A percentile compares a stretch with the other conserved stretches of the same genome.
Conservation (phyloP, 495 filamentous ascomycete genomes). For the Tuber indicum region DNA sequence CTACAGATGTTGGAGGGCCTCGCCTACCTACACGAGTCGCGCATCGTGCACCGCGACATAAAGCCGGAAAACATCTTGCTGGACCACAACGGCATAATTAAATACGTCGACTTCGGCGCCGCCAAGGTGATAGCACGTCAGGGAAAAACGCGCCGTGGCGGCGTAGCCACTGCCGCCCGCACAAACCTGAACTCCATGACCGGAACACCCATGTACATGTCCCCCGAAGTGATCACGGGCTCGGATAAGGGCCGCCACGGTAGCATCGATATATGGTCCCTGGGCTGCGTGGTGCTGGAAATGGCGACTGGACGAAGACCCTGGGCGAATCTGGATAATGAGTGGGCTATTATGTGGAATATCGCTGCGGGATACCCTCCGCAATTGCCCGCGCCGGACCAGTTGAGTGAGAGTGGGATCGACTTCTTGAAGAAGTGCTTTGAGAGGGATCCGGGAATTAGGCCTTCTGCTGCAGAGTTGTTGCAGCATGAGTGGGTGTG, state of each 20-base stretch:
- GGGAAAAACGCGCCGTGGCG: constrained; percentile 69
- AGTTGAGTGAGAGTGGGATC: constrained; percentile 74
- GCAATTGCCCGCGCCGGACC: constrained; percentile 69
- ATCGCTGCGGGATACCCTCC: constrained; percentile 94
- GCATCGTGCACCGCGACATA: constrained; percentile 93
- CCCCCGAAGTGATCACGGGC: constrained; percentile 93
- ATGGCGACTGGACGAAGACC: constrained; percentile 94
- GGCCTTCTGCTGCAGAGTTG: constrained; percentile 78
- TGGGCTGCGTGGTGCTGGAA: constrained; percentile 93
- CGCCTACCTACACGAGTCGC: constrained; percentile 83
- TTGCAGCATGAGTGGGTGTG: constrained; percentile 94
- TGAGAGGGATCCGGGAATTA: constrained; percentile 68
- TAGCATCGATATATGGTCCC: constrained; percentile 94
- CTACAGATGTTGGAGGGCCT: constrained; percentile 92
- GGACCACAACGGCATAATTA: constrained; percentile 95
- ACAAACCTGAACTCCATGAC: constrained; percentile 83
- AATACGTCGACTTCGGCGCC: constrained; percentile 97
- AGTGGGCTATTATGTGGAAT: constrained; percentile 99
- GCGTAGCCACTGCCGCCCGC: constrained; percentile 51
- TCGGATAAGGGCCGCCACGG: constrained; percentile 65
- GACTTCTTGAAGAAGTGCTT: constrained; percentile 88
- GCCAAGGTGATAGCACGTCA: constrained; percentile 95
- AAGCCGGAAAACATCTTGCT: constrained; percentile 98
- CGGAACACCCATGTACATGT: constrained; percentile 99
- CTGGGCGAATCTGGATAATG: constrained; percentile 96